phyloP scores from a whole-genome alignment of 495 filamentous ascomycete species.

The Aspergillus egyptiacus region DNA sequence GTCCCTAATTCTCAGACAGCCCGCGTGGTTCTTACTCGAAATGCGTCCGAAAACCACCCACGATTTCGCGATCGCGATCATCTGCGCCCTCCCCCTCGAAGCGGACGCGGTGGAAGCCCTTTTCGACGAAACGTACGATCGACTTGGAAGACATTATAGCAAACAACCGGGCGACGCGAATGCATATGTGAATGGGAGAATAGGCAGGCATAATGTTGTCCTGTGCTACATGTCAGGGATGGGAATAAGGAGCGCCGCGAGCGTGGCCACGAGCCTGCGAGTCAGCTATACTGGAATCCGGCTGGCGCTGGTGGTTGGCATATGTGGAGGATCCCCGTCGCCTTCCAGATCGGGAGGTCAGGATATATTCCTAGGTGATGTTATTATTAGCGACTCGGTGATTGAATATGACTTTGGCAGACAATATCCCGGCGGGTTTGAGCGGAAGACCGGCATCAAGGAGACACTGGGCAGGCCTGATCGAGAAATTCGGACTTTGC shows the following conservation, averaged over 20 bases:
- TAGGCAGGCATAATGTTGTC: not conserved
- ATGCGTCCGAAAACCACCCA: too few species aligned
- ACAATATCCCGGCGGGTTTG: slow-evolving; percentile 22
- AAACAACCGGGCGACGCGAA: not conserved
- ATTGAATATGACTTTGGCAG: slow-evolving; percentile 37
- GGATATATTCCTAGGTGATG: slow-evolving; percentile 38
- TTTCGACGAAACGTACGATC: not conserved
- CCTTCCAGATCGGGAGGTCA: not conserved
- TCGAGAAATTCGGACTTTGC: not conserved
- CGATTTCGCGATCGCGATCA: too few species aligned
- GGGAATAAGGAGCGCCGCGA: not conserved
- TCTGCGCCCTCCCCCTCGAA: not conserved
- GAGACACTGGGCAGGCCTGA: not conserved
- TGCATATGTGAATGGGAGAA: not conserved
- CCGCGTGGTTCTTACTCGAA: too few species aligned
- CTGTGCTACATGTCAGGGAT: not conserved
- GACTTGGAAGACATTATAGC: not conserved
- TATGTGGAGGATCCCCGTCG: slow-evolving; percentile 24
- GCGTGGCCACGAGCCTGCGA: slow-evolving; percentile 13
- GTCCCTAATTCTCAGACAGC: too few species aligned
- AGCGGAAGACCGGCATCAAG: slow-evolving; percentile 14
- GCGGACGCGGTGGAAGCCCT: not conserved
- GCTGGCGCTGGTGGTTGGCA: slow-evolving; percentile 24
- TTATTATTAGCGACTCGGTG: slow-evolving; percentile 35
- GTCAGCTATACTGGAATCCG: slow-evolving; percentile 24